Percentiles rank a stretch among this genome's conserved stretches.
These are phyloP conservation scores for Candida manassasensis DNA, from an alignment of 805 yeast genomes.

Conservation along the genomic window DNA sequence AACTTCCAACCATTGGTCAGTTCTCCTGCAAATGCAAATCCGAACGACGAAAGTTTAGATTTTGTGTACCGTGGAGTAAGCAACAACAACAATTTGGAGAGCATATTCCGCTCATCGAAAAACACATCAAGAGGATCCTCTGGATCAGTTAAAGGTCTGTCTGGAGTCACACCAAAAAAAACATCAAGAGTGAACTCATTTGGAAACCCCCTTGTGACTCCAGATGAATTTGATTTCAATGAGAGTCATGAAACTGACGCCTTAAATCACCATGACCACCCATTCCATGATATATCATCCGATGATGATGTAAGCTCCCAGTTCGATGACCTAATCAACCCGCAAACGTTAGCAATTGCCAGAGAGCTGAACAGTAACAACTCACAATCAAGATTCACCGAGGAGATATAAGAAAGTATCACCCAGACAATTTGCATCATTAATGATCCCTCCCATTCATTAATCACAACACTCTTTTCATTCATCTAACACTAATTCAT, in stretches of 20 bases:
- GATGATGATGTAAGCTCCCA: not conserved
- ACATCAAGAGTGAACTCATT: slow-evolving; percentile 21
- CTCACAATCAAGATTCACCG: slow-evolving; percentile 20
- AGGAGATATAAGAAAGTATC: slow-evolving; percentile 13
- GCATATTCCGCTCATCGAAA: slow-evolving; percentile 27
- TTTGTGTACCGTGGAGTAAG: slow-evolving; percentile 42
- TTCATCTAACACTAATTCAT: too few relatives aligned
- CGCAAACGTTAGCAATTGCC: not conserved
- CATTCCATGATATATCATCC: not conserved
- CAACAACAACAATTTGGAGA: slow-evolving; percentile 38
- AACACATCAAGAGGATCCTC: slow-evolving; percentile 13
- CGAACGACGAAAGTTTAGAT: slow-evolving; percentile 21
- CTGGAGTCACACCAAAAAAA: slow-evolving; percentile 6
- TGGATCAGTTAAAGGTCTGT: slow-evolving; percentile 10
- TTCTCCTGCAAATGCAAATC: not conserved
- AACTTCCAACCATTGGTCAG: slow-evolving; percentile 1
- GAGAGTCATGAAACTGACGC: slow-evolving; percentile 9
- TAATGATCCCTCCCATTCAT: too few relatives aligned
- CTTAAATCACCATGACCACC: slow-evolving; percentile 4
- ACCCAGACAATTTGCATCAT: too few relatives aligned
- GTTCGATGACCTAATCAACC: slow-evolving; percentile 3
- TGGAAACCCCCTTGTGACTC: slow-evolving; percentile 18
- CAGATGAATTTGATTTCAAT: slow-evolving; percentile 18
- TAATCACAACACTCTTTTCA: too few relatives aligned
- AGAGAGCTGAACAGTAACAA: slow-evolving; percentile 11